Conservation (phyloP, 139 green algal genomes). For the Asterochloris erici region DNA sequence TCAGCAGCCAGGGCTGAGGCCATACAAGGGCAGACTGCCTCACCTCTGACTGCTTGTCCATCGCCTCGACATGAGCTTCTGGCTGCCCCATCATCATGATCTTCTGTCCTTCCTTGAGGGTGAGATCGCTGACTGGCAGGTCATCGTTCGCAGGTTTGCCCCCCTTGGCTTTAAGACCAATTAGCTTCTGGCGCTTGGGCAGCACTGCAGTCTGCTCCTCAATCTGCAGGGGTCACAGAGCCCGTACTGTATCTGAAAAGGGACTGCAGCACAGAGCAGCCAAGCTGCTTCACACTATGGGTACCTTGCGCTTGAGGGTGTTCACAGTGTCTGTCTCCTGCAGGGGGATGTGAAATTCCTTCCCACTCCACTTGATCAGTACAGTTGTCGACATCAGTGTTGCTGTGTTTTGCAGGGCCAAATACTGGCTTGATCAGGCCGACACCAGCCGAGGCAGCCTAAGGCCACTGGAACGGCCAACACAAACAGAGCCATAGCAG, state of each 20-base stretch:
- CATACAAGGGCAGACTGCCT: too few relatives aligned
- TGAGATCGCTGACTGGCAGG: constrained; percentile 41
- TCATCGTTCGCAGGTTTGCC: constrained; percentile 54
- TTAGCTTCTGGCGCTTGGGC: constrained; percentile 74
- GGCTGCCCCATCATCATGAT: constrained; percentile 84
- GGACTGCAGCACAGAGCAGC: too few relatives aligned
- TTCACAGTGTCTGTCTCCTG: constrained; percentile 43
- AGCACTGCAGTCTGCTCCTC: constrained; percentile 50
- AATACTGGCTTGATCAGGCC: too few relatives aligned
- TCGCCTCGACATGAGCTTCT: constrained; percentile 50
- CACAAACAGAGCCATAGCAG: too few relatives aligned
- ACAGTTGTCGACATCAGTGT: constrained; percentile 9
- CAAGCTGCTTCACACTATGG: too few relatives aligned
- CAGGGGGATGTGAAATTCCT: constrained; percentile 39
- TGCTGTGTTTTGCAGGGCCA: background rate
- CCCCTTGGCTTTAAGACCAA: constrained; percentile 70
- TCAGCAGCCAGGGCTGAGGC: too few relatives aligned
- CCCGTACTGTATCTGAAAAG: too few relatives aligned
- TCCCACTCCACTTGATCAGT: constrained; percentile 44
- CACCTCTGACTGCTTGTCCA: constrained; percentile 38
- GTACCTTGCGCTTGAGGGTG: constrained; percentile 29
- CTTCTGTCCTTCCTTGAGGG: constrained; percentile 58
- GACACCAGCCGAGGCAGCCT: too few relatives aligned
- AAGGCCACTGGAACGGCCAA: too few relatives aligned
- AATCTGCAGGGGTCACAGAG: constrained; percentile 31